Evolutionary conservation across 2,329 filamentous ascomycete genomes (phyloP).

Genomic region (Apiospora pterosperma): DNA sequence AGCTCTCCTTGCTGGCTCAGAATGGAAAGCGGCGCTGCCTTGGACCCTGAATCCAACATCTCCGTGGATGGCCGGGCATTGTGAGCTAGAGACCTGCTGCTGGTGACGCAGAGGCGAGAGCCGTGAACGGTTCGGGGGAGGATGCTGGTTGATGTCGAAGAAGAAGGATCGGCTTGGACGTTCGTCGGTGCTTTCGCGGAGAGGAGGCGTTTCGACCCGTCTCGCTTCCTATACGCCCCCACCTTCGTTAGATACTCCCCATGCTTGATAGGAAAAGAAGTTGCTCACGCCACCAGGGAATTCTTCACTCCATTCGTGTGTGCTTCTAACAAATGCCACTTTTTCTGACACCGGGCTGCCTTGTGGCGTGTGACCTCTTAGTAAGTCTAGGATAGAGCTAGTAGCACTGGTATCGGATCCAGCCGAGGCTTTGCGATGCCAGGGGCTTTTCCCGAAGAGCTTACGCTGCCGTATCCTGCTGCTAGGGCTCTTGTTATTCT

Average conservation of each 20-base stretch:
- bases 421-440: conserved; percentile 35
- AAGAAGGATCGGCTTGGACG: conserved; percentile 40
- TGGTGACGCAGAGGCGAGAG: background rate
- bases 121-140: conserved; percentile 15
- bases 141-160: conserved; percentile 29
- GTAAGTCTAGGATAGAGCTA: conserved; percentile 38
- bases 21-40: background rate
- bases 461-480: conserved; percentile 26
- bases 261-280: background rate
- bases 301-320: background rate
- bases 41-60: background rate
- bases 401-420: conserved; percentile 36
- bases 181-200: conserved; percentile 35
- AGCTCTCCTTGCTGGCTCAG: background rate
- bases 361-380: conserved; percentile 33
- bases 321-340: conserved; percentile 3
- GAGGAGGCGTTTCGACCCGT: conserved; percentile 44
- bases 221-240: conserved; percentile 40
- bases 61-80: background rate
- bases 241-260: background rate
- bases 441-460: conserved; percentile 38
- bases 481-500: conserved; percentile 19
- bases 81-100: conserved; percentile 6
- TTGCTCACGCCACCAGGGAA: conserved; percentile 33
- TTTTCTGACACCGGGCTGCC: conserved; percentile 22